Conservation (phyloP, 495 filamentous ascomycete genomes). For the Apiosordaria backusii region DNA sequence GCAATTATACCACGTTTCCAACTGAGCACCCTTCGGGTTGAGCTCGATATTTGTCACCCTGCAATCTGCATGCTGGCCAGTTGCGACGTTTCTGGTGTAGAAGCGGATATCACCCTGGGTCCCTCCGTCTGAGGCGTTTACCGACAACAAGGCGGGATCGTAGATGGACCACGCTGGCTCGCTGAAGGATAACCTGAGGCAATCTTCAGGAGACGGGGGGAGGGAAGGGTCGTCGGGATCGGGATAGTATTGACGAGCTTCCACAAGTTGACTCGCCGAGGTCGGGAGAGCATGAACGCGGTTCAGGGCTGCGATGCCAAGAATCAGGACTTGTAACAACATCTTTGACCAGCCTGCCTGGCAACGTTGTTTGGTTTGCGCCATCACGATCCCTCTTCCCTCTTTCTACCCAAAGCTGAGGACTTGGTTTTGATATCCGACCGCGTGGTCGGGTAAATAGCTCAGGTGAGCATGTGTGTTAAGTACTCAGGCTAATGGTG, state of each 20-base stretch:
- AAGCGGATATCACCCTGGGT: constrained; percentile 28
- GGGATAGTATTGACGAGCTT: constrained; percentile 18
- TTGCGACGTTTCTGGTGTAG: constrained; percentile 23
- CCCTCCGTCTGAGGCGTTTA: constrained; percentile 25
- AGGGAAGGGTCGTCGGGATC: constrained; percentile 8
- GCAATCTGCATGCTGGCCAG: constrained; percentile 19
- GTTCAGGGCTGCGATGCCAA: not conserved
- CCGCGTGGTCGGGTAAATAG: not conserved
- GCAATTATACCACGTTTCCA: constrained; percentile 25
- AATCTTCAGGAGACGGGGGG: constrained; percentile 15
- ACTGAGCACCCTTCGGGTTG: constrained; percentile 9
- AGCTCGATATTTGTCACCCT: constrained; percentile 24
- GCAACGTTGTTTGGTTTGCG: not conserved
- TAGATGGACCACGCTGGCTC: constrained; percentile 22
- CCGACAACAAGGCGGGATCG: constrained; percentile 17
- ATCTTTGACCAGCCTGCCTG: not conserved
- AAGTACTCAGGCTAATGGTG: not conserved
- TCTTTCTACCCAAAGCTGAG: not conserved
- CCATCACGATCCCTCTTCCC: not conserved
- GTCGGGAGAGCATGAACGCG: constrained; percentile 15
- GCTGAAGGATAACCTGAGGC: constrained; percentile 23
- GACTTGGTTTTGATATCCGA: not conserved
- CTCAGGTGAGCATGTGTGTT: not conserved
- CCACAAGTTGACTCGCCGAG: constrained; percentile 11
- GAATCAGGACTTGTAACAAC: not conserved